Percentiles rank a stretch among this genome's conserved stretches.
These are phyloP conservation scores for Aspergillus sp. DNA, from an alignment of 2,329 filamentous ascomycete species.

Conservation along the genomic window DNA sequence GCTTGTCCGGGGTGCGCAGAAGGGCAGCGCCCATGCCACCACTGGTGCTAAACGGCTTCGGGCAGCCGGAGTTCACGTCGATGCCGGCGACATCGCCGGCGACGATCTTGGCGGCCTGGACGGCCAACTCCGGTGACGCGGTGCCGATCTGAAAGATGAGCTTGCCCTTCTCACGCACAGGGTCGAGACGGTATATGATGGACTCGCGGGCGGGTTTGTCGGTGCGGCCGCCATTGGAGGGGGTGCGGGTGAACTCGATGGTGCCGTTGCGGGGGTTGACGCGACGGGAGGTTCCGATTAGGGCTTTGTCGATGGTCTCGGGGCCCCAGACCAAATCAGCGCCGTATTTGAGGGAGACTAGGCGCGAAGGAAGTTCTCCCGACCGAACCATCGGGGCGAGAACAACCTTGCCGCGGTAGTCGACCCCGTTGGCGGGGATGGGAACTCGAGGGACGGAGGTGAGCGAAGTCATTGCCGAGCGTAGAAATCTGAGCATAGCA, in stretches of 20 bases:
- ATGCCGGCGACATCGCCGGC: conserved; percentile 88
- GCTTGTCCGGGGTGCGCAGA: conserved; percentile 76
- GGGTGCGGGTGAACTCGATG: conserved; percentile 77
- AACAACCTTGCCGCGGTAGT: conserved; percentile 91
- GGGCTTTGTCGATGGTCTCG: conserved; percentile 86
- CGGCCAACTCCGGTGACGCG: conserved; percentile 75
- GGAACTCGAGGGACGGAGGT: conserved; percentile 63
- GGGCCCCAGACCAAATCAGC: conserved; percentile 98
- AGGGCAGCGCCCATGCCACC: conserved; percentile 96
- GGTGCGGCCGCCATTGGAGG: conserved; percentile 62
- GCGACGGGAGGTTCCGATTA: conserved; percentile 80
- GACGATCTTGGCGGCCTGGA: conserved; percentile 78
- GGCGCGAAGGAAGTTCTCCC: conserved; percentile 87
- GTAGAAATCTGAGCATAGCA: conserved; percentile 43
- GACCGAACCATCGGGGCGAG: conserved; percentile 97
- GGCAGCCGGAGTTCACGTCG: conserved; percentile 97
- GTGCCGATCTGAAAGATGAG: conserved; percentile 94
- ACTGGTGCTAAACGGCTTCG: conserved; percentile 90
- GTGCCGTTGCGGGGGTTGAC: conserved; percentile 74
- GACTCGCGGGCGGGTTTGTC: conserved; percentile 51
- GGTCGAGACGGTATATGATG: conserved; percentile 81
- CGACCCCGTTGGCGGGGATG: conserved; percentile 83
- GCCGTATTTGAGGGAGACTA: conserved; percentile 88
- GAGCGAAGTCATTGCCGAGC: conserved; percentile 55
- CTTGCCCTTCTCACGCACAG: conserved; percentile 67